Base-by-base conservation (phyloP, 768 basidiomycete genomes). In the Tylopilus cervinicoccineus region DNA sequence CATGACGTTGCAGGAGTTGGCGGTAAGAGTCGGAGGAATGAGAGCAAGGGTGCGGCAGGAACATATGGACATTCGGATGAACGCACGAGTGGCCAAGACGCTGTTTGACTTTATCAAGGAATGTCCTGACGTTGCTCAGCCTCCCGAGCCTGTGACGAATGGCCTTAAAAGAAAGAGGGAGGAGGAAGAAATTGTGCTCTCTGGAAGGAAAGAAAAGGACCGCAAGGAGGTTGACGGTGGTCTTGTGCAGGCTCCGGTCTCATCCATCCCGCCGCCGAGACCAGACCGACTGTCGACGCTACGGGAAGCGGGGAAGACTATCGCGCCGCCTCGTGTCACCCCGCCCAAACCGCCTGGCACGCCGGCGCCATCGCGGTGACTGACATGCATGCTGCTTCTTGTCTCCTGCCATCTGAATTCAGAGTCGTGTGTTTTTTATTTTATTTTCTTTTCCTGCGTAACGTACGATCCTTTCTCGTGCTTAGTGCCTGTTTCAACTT, bases 61-160 rank as follows among this genome's bases (percentile, higher is more conserved):
- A 27, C 82, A 88, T 56, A 63, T 72, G 19, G 88, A 90, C 63
- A 77, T 91, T 26, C 73, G 86, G 46, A 72, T 79, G 71, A 90
- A 90, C 51, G 54, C 58, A 2, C 70, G 77, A 7, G 80, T 86
- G 24, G 69, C 74, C 54, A 80, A 73, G 66, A 73, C 75, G 6
- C 66, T 88, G 67, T 58, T 79, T 8, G 71, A 72, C 9, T 85
- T 79, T 53, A 71, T 88, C 51, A 60, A 62, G 38, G 65, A 65
- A 0, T 45, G 62, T 45, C 1, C 39, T 1, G 16, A 11, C 0
- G 1, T 37, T 2, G 52, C 61, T 12, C 33, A 19, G 8, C 1
- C 16, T 4, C 28, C 47, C 0, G 42, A 41, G 1, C 14, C 38
- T 28, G 14, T 16, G n/a, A 46, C 10, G 7, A 16, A 3, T 3